Evolutionary conservation across 306 rosid species (phyloP).

Genomic region (Canavalia gladiata): DNA sequence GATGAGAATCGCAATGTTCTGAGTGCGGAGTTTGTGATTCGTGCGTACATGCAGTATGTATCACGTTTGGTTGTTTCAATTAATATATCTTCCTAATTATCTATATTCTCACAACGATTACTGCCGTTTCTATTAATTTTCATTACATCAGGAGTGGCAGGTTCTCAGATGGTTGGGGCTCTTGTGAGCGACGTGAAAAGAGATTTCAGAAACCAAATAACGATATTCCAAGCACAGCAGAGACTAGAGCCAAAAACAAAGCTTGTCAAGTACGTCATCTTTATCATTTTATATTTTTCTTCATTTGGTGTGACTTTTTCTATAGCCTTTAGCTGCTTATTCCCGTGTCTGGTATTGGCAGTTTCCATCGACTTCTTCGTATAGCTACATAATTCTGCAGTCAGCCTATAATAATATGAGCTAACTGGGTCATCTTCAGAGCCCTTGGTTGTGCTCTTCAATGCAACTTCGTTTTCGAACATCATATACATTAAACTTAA

Average conservation of each 20-base stretch:
- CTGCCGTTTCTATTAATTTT: slow-evolving; percentile 16
- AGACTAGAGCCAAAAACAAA: slow-evolving; percentile 93
- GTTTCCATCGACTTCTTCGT: slow-evolving; percentile 16
- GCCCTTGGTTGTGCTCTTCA: slow-evolving; percentile 14
- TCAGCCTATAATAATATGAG: neutral
- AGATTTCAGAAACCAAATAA: slow-evolving; percentile 86
- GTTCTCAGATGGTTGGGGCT: slow-evolving; percentile 99
- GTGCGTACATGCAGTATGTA: slow-evolving; percentile 94
- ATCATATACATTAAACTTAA: neutral
- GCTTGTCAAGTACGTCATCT: slow-evolving; percentile 78
- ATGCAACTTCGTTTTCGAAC: slow-evolving; percentile 8
- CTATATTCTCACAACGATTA: slow-evolving; percentile 5
- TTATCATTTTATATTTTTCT: slow-evolving; percentile 21
- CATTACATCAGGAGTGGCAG: slow-evolving; percentile 77
- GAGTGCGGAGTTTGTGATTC: slow-evolving; percentile 92
- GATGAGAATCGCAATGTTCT: slow-evolving; percentile 85
- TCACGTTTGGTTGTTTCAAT: slow-evolving; percentile 47
- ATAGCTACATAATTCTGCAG: neutral
- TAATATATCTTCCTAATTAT: slow-evolving; percentile 21
- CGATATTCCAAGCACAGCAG: slow-evolving; percentile 95
- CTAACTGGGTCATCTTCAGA: neutral
- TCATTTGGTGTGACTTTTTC: neutral
- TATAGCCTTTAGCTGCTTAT: slow-evolving; percentile 24
- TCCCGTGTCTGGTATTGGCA: neutral
- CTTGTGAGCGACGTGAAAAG: slow-evolving; percentile 95